Evolutionary conservation across 129 eudicot species (phyloP).

Genomic region (Artemisia argyi): DNA sequence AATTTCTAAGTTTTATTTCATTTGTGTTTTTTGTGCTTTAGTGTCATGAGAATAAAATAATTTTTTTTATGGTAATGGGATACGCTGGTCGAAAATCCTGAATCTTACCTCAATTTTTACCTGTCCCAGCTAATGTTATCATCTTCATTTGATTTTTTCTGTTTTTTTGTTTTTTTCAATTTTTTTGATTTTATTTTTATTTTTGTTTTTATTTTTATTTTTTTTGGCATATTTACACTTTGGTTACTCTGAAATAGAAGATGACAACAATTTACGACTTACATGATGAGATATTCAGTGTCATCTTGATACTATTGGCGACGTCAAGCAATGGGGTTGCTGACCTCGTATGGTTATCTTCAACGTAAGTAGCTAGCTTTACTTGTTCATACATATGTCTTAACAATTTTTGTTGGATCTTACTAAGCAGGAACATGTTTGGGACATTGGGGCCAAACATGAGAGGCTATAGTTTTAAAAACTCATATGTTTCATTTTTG

Average conservation of each 20-base stretch:
- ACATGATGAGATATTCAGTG: slow-evolving; percentile 4
- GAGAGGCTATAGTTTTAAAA: neutral
- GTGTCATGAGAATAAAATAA: no score
- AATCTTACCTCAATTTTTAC: no score
- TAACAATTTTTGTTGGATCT: no score
- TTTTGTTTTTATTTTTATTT: no score
- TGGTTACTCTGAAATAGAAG: slow-evolving; percentile 8
- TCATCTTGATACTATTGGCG: slow-evolving; percentile 16
- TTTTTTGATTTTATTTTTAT: no score
- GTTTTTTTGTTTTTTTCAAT: neutral
- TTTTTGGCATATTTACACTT: neutral
- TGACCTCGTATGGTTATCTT: slow-evolving; percentile 7
- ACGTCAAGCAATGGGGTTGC: slow-evolving; percentile 17
- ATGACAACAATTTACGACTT: neutral
- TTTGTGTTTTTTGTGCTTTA: no score
- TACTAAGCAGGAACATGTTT: no score
- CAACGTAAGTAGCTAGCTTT: slow-evolving; percentile 16
- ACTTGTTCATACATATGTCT: neutral
- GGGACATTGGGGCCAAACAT: no score
- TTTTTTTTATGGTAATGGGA: no score
- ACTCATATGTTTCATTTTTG: slow-evolving; percentile 7
- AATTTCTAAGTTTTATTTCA: no score
- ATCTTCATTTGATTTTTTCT: neutral
- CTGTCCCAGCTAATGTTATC: neutral
- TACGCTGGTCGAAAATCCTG: no score